Base-by-base conservation (phyloP, 768 basidiomycete genomes). In the Boletus coccyginus region DNA sequence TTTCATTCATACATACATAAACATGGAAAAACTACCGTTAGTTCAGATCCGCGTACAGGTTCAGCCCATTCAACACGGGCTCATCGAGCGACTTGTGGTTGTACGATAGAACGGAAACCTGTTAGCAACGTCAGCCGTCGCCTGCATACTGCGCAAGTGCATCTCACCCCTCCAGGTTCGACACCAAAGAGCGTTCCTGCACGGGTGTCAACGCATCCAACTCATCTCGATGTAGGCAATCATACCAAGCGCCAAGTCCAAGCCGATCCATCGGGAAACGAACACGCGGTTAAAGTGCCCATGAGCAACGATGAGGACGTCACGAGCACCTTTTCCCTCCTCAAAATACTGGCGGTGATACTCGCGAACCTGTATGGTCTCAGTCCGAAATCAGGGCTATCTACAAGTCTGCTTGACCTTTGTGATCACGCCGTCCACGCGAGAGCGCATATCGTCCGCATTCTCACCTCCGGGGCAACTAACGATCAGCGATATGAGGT, bases 391-490 rank as follows among this genome's bases (percentile, higher is more conserved):
- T 31, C 43, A 43, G n/a, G 13, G 17, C n/a, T 9, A 33, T 42
- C 40, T 8, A 41, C 31, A 32, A 31, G 43, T 67, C 54, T 60
- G 60, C 61, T 72, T 51, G 19, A 90, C 91, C 76, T 88, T 85
- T 43, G 72, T 73, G 53, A 96, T 88, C 33, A 94, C 81, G 49
- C 62, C 64, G 64, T 98, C 95, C 12, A 94, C 90, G 27, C 95
- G 83, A 47, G 73, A 69, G 56, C 83, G 73, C 89, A 98, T 93
- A 44, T 93, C 82, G 62, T 86, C 78, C 6, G 81, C 84, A 32
- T 85, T 87, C 75, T 98, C 95, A 27, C 95, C 95, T 17, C 85
- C 87, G 13, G 93, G 92, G 63, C 94, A 96, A 3, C 91, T 92
- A 50, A 38, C 29, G 61, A 50, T 41, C 65, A 46, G 50, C 57